Evolutionary conservation across 2,329 filamentous ascomycete species (phyloP).

Genomic region (Parasarocladium wereldwijsianum): DNA sequence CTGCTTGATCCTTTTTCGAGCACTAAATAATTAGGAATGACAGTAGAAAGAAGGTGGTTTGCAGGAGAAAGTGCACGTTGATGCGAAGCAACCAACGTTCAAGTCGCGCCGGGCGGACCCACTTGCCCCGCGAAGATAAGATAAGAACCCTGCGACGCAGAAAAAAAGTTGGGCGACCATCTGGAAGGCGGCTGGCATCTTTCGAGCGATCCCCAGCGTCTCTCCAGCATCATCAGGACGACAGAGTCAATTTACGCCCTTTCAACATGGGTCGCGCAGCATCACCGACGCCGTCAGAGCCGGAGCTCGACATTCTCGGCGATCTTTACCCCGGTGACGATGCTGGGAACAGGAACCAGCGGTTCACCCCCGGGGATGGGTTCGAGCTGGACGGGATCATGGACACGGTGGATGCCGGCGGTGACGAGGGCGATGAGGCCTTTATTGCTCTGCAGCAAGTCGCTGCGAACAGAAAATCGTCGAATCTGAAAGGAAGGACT

Average conservation of each 20-base stretch:
- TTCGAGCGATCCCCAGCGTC: too few relatives aligned
- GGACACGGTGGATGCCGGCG: conserved; percentile 34
- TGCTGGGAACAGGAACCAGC: conserved; percentile 28
- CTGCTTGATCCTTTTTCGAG: too few relatives aligned
- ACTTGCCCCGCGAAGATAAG: conserved; percentile 21
- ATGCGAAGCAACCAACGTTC: too few relatives aligned
- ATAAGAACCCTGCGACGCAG: conserved; percentile 14
- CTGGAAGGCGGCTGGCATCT: too few relatives aligned
- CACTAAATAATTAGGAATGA: too few relatives aligned
- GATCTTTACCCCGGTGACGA: conserved; percentile 54
- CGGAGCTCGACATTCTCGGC: conserved; percentile 78
- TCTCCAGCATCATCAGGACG: too few relatives aligned
- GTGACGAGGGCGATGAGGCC: conserved; percentile 60
- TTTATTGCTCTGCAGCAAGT: conserved; percentile 85
- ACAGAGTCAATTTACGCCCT: too few relatives aligned
- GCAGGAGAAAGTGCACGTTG: too few relatives aligned
- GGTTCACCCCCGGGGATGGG: conserved; percentile 22
- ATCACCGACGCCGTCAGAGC: conserved; percentile 77
- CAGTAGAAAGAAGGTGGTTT: too few relatives aligned
- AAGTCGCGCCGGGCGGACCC: too few relatives aligned
- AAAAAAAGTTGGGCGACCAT: conserved; percentile 20
- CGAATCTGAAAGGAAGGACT: conserved; percentile 68
- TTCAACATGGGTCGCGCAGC: conserved; percentile 53
- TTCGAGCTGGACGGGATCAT: conserved; percentile 49
- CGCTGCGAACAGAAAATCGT: conserved; percentile 72